Conservation (phyloP, 2,329 filamentous ascomycete genomes). For the Ophiocordyceps camponoti-leonardi region DNA sequence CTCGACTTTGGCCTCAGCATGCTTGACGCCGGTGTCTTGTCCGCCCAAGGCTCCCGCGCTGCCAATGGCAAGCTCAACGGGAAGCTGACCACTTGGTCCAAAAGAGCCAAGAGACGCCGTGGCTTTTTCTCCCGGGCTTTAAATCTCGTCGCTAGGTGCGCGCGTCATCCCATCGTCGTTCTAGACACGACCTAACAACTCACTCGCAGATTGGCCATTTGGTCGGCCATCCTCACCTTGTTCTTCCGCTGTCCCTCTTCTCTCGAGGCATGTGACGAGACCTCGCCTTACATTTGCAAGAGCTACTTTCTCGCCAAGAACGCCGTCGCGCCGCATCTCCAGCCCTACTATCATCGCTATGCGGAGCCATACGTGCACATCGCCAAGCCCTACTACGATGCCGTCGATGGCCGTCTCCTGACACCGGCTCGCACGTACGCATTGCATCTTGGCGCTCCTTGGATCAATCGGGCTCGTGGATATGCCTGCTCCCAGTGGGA, state of each 20-base stretch:
- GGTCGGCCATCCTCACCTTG: conserved; percentile 71
- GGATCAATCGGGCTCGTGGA: conserved; percentile 47
- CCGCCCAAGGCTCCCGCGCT: conserved; percentile 21
- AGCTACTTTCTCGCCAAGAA: conserved; percentile 57
- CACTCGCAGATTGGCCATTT: conserved; percentile 50
- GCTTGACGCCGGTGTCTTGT: conserved; percentile 15
- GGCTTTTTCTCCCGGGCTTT: conserved; percentile 21
- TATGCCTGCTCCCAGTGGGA: conserved; percentile 61
- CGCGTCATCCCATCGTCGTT: neutral
- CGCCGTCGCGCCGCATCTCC: conserved; percentile 51
- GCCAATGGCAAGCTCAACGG: conserved; percentile 15
- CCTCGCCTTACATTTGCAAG: conserved; percentile 64
- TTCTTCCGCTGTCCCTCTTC: conserved; percentile 68
- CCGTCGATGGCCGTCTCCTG: conserved; percentile 45
- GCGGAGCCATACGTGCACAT: conserved; percentile 67
- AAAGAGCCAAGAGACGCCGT: conserved; percentile 6
- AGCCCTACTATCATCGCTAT: conserved; percentile 75
- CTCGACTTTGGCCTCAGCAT: conserved; percentile 10
- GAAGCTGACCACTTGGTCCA: conserved; percentile 9
- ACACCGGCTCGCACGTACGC: conserved; percentile 50
- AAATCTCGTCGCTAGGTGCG: conserved; percentile 36
- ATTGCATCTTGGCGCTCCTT: conserved; percentile 59
- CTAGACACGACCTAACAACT: neutral
- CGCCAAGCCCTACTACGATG: conserved; percentile 57
- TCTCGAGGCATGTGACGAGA: conserved; percentile 46